Percentiles rank a stretch among this genome's conserved stretches.
phyloP scores from a whole-genome alignment of 345 rosid species.

The Theobroma cacao region DNA sequence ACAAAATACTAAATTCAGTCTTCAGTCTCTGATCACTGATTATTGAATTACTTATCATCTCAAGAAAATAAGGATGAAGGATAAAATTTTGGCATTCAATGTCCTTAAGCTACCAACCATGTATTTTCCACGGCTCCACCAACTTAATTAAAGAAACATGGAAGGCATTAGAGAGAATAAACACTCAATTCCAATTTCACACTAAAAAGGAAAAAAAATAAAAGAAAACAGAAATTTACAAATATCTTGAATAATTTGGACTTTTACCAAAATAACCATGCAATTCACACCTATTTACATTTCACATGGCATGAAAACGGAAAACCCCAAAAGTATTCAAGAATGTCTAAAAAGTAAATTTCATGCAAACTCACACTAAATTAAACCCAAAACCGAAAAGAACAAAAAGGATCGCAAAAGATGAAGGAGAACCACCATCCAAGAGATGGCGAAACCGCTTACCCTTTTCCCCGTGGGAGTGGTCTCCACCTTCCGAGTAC shows the following conservation, averaged over 20 bases:
- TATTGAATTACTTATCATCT: no score
- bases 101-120: no score
- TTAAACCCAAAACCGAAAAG: constrained; percentile 6
- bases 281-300: neutral
- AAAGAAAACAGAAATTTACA: neutral
- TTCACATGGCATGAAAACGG: neutral
- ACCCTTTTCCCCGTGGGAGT: constrained; percentile 43
- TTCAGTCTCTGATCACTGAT: neutral
- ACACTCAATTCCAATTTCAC: neutral
- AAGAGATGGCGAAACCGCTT: constrained; percentile 32
- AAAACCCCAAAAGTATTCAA: neutral
- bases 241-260: neutral
- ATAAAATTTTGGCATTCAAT: neutral
- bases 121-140: neutral
- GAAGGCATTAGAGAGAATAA: neutral
- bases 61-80: neutral
- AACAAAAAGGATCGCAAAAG: neutral
- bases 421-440: constrained; percentile 28
- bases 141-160: neutral
- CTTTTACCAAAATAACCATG: neutral
- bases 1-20: neutral
- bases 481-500: constrained; percentile 51
- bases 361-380: constrained; percentile 10
- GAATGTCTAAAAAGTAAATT: neutral
- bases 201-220: neutral